Conservation (phyloP, 192 early-diverging fungal species). For the Coemansia sp. region DNA sequence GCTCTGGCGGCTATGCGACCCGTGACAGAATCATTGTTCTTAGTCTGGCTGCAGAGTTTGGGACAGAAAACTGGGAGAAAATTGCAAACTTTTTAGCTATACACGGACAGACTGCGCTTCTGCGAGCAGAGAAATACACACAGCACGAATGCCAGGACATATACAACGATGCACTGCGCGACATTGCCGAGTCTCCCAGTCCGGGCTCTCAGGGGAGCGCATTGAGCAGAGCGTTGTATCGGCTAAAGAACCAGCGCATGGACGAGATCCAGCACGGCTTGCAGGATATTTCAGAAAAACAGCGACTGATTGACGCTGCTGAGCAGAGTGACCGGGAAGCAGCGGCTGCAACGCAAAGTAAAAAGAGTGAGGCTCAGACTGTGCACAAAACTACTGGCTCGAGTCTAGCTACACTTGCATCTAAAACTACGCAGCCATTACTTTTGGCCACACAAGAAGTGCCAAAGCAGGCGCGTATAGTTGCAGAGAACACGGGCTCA, state of each 20-base stretch:
- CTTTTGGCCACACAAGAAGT: not conserved
- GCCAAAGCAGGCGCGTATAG: not conserved
- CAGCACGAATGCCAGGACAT: conserved; percentile 28
- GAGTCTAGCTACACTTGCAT: not conserved
- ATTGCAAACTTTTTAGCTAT: conserved; percentile 13
- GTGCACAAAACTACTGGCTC: no score
- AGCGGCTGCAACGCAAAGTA: not conserved
- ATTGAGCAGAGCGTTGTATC: conserved; percentile 15
- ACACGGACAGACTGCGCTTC: not conserved
- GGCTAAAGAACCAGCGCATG: conserved; percentile 24
- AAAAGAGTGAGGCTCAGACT: not conserved
- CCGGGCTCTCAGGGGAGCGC: not conserved
- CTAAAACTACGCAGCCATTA: not conserved
- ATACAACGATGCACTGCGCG: conserved; percentile 18
- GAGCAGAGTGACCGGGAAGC: not conserved
- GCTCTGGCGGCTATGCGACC: conserved; percentile 18
- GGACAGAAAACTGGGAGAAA: conserved; percentile 25
- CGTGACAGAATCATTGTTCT: conserved; percentile 39
- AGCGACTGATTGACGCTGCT: not conserved
- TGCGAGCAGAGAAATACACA: conserved; percentile 11
- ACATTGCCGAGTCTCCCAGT: no score
- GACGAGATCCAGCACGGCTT: conserved; percentile 24
- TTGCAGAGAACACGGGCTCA: not conserved
- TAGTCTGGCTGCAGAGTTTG: conserved; percentile 25
- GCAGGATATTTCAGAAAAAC: not conserved